Base-by-base conservation (phyloP, 768 basidiomycete genomes). In the Phaeotremella skinneri region DNA sequence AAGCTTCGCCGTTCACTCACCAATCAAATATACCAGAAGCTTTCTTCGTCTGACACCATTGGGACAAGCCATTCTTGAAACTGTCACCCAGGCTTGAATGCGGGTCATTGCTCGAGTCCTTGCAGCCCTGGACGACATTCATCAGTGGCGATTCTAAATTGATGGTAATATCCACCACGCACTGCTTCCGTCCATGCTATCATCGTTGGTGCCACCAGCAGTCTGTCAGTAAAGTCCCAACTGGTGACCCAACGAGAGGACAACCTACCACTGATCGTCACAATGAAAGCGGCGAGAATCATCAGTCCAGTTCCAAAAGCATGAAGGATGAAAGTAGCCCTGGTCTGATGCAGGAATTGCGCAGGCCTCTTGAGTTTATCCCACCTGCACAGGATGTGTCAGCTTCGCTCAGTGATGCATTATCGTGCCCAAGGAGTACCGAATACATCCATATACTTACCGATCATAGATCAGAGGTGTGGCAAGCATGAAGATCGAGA, bases 31-130 rank as follows among this genome's bases (percentile, higher is more conserved):
- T 84, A 3, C 85, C 85, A 0, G 84, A 89, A 1, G 92, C 92
- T 68, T 90, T 91, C 79, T 96, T 97, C 5, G 92, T 93, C 63
- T 81, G 85, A 77, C 92, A 97, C 89, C 90, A 96, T 0, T 88
- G 85, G 2, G 82, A 78, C 1, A 97, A 80, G 20, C 80, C 89
- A 3, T 81, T 80, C 62, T 82, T 82, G 75, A 87, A 97, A 17
- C 55, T 64, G 58, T 81, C 83, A 20, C 88, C 86, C 13, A 84
- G 81, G 50, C 81, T 80, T 0, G 85, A 86, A 73, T 91, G 82
- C 3, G 92, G 93, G 67, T 96, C 92, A 2, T 88, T 84, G 52
- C 80, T 79, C 0, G 90, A 75, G 62, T 94, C 81, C 77, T 94
- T 94, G 80, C 92, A 97, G 0, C 92, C 92, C 1, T 88, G 5